Conservation (phyloP, 2,329 filamentous ascomycete species). For the Epichloe sibirici region DNA sequence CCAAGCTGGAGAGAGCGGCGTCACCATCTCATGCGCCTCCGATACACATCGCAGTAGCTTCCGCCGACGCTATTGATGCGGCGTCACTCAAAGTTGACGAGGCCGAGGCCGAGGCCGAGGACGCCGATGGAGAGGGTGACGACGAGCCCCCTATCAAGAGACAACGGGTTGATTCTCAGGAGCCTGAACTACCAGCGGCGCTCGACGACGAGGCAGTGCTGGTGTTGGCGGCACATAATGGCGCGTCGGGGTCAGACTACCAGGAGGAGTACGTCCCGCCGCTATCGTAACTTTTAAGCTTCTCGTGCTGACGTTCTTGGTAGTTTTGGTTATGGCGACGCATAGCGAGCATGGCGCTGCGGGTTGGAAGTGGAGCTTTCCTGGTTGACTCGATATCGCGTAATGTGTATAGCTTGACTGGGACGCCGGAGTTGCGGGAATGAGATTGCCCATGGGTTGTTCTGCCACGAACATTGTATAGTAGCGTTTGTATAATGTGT, state of each 20-base stretch:
- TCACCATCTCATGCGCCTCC: not conserved
- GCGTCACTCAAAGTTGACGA: constrained; percentile 4
- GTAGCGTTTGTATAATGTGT: not conserved
- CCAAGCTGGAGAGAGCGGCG: not conserved
- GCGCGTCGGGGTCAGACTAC: constrained; percentile 25
- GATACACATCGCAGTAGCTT: not conserved
- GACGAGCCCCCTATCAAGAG: constrained; percentile 31
- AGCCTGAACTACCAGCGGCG: constrained; percentile 17
- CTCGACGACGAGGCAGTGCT: constrained; percentile 38
- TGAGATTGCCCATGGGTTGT: not conserved
- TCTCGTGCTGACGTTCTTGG: not conserved
- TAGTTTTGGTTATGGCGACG: constrained; percentile 24
- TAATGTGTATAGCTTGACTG: not conserved
- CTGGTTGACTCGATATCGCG: too few species aligned
- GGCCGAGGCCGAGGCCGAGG: constrained; percentile 4
- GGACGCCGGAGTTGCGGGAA: not conserved
- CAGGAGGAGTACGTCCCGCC: constrained; percentile 27
- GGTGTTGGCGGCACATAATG: constrained; percentile 33
- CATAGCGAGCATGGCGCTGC: constrained; percentile 16
- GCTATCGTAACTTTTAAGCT: not conserved
- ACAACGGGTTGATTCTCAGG: constrained; percentile 22
- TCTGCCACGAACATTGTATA: not conserved
- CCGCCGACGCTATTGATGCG: not conserved
- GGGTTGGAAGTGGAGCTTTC: not conserved
- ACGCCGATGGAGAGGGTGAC: constrained; percentile 14